A percentile compares a stretch with the other conserved stretches of the same genome.
phyloP scores from a whole-genome alignment of 352 stramenopile species.

The Aphanomyces stellatus region DNA sequence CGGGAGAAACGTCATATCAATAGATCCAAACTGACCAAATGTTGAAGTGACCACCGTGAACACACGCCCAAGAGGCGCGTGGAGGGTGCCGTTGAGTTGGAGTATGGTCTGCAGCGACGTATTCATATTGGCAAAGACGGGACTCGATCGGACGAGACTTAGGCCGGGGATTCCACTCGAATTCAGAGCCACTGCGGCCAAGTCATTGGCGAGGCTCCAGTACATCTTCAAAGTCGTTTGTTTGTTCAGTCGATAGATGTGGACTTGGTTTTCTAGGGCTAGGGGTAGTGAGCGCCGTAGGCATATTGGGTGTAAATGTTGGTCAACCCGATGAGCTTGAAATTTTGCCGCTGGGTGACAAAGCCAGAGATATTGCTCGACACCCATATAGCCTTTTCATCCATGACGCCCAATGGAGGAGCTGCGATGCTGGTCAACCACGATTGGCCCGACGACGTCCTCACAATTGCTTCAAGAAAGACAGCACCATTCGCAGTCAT shows the following conservation, averaged over 20 bases:
- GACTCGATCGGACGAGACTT: slow-evolving; percentile 3
- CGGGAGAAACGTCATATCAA: neutral
- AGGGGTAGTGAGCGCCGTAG: neutral
- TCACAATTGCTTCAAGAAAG: slow-evolving; percentile 1
- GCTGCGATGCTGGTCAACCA: slow-evolving; percentile 32
- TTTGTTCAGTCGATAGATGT: neutral
- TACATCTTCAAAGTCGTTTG: slow-evolving; percentile 14
- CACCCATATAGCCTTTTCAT: neutral
- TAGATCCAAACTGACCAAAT: neutral
- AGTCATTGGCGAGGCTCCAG: slow-evolving; percentile 8
- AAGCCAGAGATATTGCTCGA: neutral
- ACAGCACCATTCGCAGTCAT: neutral
- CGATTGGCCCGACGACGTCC: slow-evolving; percentile 86
- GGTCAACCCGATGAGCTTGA: neutral
- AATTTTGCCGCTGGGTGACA: neutral
- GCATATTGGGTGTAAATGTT: slow-evolving; percentile 6
- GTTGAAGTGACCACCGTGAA: too few species aligned
- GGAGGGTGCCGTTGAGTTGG: neutral
- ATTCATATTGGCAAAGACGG: neutral
- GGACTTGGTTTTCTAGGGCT: neutral
- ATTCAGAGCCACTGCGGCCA: neutral
- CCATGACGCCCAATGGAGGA: neutral
- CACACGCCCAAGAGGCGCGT: neutral
- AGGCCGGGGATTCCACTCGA: neutral
- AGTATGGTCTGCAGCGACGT: too few species aligned